Base-by-base conservation (phyloP, 805 yeast genomes). In the Yarrowia sp. region DNA sequence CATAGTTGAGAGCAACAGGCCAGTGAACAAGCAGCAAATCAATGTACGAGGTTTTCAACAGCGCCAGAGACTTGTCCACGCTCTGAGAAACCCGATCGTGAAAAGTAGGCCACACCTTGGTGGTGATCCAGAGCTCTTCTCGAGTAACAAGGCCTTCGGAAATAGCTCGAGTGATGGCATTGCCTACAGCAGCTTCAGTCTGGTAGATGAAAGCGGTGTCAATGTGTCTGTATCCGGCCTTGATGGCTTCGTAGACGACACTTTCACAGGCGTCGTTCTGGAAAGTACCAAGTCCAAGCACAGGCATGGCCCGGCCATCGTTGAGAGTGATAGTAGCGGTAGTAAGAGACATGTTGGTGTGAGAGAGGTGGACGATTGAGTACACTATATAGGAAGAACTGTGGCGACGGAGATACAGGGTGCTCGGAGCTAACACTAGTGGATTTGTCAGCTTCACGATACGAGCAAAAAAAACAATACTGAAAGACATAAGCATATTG, bases 191-290 rank as follows among this genome's bases (percentile, higher is more conserved):
- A 10, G 67, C 69, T 71, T 88, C 90, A 74, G 89, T 90, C 2
- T 78, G 77, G 75, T 90, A 90, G 17, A 75, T 74, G n/a, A 80
- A 84, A 9, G 96, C 96, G 28, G 86, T 78, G 72, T 90, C 95
- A 67, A 89, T 77, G 73, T 87, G 93, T 69, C 95, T 81, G 73
- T 87, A 89, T 0, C 96, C 96, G 13, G 73, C 76, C 36, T 79
- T 74, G 66, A 89, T 79, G 1, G 92, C 95, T 35, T 79, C 72
- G 68, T 83, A 79, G 0, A 86, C 88, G 11, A 85, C 71, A 0
- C 79, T 60, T 15, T 68, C 68, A 15, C 71, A 69, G 38, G 68
- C 71, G 11, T 67, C 68, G 39, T 55, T 55, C 22, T 41, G 39
- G 33, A 32, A 86, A 41, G 95, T 88, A 50, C 96, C 95, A 55